Evolutionary conservation across 768 basidiomycete genomes (phyloP), one percentile per base, ranked within the genome.

Genomic region (Leccinum rimulosum): DNA sequence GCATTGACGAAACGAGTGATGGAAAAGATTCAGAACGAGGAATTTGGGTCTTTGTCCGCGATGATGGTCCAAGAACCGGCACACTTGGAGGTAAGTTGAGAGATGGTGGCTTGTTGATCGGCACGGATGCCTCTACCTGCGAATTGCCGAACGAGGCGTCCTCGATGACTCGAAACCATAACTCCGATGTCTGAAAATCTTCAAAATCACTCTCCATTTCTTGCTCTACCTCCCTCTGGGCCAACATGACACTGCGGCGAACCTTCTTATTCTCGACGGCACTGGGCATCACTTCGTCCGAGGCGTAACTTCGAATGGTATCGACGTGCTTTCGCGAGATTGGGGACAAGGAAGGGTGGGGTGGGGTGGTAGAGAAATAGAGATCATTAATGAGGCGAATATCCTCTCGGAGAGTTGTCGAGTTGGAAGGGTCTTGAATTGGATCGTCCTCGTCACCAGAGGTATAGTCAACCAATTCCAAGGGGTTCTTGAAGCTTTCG

Each of bases 401-500:
- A 64, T 99, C 97, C 62, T 96, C 95, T 65, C 83, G 83, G 25
- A 90, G 79, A 1, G 87, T 92, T 6, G 80, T 77, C 2, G 82
- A 83, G 7, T 79, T 79, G 2, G 82, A 80, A 35, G 79, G 73
- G 58, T 82, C 84, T 56, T 84, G 81, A 50, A 86, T 81, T 53
- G 82, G 79, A 45, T 84, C 83, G 31, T 86, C 86, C 14, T 84
- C 86, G 53, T 85, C 84, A 35, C 84, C 88, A 22, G 74, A 75
- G 3, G 77, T 74, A 14, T 80, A 80, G 63, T 93, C 88, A 6
- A 89, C 82, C 3, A 85, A 83, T 72, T 97, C 95, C 28, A 99
- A 75, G 1, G 97, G 97, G 64, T 96, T 93, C 76, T 98, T 98
- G 82, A 98, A 96, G 58, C 93, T 93, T 75, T 99, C 95, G 3